These are phyloP conservation scores for Tuber borchii DNA, from an alignment of 495 filamentous ascomycete species.

Conservation along the genomic window DNA sequence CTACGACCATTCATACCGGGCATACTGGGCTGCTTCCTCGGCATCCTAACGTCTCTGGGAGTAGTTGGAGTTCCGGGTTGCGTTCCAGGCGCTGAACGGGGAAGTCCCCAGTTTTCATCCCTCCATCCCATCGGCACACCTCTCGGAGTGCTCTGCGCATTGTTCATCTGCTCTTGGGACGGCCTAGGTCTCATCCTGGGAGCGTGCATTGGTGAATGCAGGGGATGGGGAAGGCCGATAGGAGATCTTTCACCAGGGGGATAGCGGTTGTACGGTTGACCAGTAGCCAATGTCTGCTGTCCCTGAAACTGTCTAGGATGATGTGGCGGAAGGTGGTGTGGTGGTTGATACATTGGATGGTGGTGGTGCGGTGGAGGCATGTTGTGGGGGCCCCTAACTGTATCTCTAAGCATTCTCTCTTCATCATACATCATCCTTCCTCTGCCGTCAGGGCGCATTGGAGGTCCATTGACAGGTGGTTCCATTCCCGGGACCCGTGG, in stretches of 20 bases:
- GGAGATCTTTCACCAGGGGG: slow-evolving; percentile 14
- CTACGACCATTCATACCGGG: slow-evolving; percentile 30
- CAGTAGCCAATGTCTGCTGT: slow-evolving; percentile 23
- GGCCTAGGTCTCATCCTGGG: slow-evolving; percentile 32
- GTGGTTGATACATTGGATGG: slow-evolving; percentile 25
- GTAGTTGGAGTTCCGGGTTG: slow-evolving; percentile 32
- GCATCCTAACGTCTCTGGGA: slow-evolving; percentile 18
- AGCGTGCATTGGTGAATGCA: slow-evolving; percentile 37
- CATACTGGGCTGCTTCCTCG: slow-evolving; percentile 31
- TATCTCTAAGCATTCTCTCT: slow-evolving; percentile 34
- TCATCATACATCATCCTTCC: slow-evolving; percentile 31
- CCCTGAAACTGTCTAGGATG: slow-evolving; percentile 11
- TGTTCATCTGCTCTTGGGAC: slow-evolving; percentile 32
- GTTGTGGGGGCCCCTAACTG: slow-evolving; percentile 37
- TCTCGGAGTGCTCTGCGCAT: slow-evolving; percentile 23
- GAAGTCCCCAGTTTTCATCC: slow-evolving; percentile 16
- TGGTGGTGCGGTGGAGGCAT: slow-evolving; percentile 22
- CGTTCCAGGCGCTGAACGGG: slow-evolving; percentile 32
- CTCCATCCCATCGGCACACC: slow-evolving; percentile 42
- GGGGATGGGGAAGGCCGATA: slow-evolving; percentile 32
- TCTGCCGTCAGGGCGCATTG: slow-evolving; percentile 21
- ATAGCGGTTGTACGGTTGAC: slow-evolving; percentile 10
- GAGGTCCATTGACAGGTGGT: slow-evolving; percentile 16
- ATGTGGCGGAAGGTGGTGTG: slow-evolving; percentile 20
- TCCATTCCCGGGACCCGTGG: slow-evolving; percentile 22